Percentiles rank a stretch among this genome's conserved stretches.
Conservation (phyloP, 495 filamentous ascomycete species). For the Penicillium maclennaniae region DNA sequence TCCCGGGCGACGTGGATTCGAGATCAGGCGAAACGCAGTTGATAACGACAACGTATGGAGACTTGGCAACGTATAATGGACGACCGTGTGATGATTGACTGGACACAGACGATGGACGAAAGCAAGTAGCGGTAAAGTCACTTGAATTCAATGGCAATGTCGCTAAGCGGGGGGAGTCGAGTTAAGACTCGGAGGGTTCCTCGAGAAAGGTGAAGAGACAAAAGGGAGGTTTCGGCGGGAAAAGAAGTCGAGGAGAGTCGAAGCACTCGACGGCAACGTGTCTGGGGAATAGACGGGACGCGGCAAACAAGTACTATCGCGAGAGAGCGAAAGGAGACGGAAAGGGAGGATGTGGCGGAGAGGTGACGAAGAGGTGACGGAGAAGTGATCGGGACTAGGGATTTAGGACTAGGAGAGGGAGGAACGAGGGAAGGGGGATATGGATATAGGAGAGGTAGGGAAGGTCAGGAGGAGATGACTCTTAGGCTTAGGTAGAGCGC, state of each 20-base stretch:
- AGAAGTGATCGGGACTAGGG: constrained; percentile 8
- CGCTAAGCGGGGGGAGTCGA: constrained; percentile 1
- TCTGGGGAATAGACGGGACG: not conserved
- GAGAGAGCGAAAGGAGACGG: constrained; percentile 23
- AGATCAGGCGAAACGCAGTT: not conserved
- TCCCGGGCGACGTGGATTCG: constrained; percentile 10
- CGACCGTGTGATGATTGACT: constrained; percentile 7
- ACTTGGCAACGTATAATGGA: constrained; percentile 6
- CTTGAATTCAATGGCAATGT: not conserved
- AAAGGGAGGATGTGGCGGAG: constrained; percentile 10
- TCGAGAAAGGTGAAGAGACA: not conserved
- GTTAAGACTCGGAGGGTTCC: not conserved
- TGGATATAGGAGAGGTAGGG: constrained; percentile 23
- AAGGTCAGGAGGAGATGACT: not conserved
- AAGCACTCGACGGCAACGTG: not conserved
- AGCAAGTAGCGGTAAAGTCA: constrained; percentile 3
- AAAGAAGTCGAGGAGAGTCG: not conserved
- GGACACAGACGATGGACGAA: constrained; percentile 8
- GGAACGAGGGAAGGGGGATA: constrained; percentile 23
- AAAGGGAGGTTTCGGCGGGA: not conserved
- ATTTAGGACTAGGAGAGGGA: constrained; percentile 12
- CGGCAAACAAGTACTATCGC: constrained; percentile 6
- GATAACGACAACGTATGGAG: constrained; percentile 16
- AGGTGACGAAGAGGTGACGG: constrained; percentile 11
- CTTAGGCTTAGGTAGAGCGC: not conserved